A percentile compares a stretch with the other conserved stretches of the same genome.
Evolutionary conservation across 2,329 filamentous ascomycete genomes (phyloP).

Genomic region (Cladophialophora yegresii): DNA sequence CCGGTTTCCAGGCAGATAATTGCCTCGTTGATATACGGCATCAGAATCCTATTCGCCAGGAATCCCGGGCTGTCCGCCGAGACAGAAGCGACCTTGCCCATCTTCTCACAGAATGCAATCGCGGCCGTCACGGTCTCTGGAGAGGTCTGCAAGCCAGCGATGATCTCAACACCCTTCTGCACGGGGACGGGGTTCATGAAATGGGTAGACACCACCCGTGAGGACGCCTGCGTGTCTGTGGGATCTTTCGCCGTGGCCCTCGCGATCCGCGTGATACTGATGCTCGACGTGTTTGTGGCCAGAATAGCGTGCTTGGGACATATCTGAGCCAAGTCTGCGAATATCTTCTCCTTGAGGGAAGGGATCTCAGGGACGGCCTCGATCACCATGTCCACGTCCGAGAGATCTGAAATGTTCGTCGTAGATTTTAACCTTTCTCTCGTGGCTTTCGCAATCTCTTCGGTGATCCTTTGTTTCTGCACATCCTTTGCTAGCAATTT

Average conservation of each 20-base stretch:
- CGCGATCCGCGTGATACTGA: constrained; percentile 94
- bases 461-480: constrained; percentile 78
- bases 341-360: constrained; percentile 83
- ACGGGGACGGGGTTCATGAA: constrained; percentile 99
- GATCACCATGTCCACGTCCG: constrained; percentile 91
- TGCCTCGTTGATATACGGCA: constrained; percentile 99
- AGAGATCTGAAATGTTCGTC: constrained; percentile 74
- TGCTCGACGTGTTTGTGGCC: constrained; percentile 98
- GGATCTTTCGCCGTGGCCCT: constrained; percentile 76
- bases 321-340: constrained; percentile 76
- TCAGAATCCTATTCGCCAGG: constrained; percentile 92
- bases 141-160: constrained; percentile 89
- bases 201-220: constrained; percentile 90
- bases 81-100: constrained; percentile 88
- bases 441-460: constrained; percentile 74
- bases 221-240: constrained; percentile 75
- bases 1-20: constrained; percentile 94
- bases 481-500: constrained; percentile 94
- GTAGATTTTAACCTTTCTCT: constrained; percentile 69
- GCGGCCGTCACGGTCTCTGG: constrained; percentile 77
- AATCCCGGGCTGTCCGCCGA: constrained; percentile 92
- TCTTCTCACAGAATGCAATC: constrained; percentile 79
- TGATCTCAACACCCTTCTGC: constrained; percentile 97
- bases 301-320: constrained; percentile 84
- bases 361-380: constrained; percentile 95